phyloP scores from a whole-genome alignment of 805 yeast species.

The Myxozyma nipponensis region DNA sequence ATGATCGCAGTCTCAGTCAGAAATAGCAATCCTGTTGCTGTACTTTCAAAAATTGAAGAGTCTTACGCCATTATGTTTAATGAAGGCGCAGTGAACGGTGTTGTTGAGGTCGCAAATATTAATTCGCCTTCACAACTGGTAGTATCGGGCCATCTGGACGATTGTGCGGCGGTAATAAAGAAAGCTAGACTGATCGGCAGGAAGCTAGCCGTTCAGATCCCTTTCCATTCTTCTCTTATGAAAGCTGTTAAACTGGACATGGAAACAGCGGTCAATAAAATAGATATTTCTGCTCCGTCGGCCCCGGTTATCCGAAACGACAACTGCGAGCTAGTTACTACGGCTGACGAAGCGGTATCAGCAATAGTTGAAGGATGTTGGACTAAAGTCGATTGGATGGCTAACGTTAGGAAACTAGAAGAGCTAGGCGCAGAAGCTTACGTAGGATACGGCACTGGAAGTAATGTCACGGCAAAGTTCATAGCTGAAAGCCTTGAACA shows the following conservation, averaged over 20 bases:
- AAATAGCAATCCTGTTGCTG: background rate
- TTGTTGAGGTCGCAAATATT: constrained; percentile 20
- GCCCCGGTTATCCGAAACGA: constrained; percentile 9
- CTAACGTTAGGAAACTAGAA: constrained; percentile 1
- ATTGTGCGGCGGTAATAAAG: constrained; percentile 5
- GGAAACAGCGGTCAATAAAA: constrained; percentile 4
- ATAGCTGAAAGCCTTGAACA: background rate
- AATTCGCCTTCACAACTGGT: constrained; percentile 24
- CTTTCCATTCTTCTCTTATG: constrained; percentile 21
- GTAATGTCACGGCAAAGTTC: constrained; percentile 14
- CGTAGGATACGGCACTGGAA: constrained; percentile 22
- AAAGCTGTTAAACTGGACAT: constrained; percentile 10
- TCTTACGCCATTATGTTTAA: background rate
- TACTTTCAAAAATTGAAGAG: background rate
- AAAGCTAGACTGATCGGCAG: background rate
- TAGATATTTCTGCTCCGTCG: constrained; percentile 1
- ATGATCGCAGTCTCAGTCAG: constrained; percentile 19
- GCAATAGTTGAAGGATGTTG: constrained; percentile 21
- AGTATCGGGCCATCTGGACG: constrained; percentile 16
- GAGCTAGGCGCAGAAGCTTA: constrained; percentile 3
- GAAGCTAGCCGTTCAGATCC: constrained; percentile 15
- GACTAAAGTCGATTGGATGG: constrained; percentile 23
- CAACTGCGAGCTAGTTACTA: constrained; percentile 4
- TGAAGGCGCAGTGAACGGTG: background rate
- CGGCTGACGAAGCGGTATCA: constrained; percentile 7